Evolutionary conservation across 75 land plant genomes (phyloP), one percentile per base, ranked within the genome.

Genomic region (Picea glauca): DNA sequence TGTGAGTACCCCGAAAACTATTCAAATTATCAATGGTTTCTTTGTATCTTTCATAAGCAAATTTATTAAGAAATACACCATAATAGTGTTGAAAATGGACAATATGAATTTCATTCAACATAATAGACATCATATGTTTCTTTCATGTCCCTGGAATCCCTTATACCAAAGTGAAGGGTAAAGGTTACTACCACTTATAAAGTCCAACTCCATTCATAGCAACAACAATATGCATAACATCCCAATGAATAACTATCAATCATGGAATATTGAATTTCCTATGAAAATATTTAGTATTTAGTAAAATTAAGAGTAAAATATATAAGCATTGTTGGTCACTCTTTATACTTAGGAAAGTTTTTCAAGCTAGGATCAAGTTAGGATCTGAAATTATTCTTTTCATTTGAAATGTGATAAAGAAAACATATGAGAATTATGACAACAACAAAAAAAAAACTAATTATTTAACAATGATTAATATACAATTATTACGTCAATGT

Each of bases 61-160:
- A 90, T 80, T 97, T 97, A 88, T 97, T 94, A 13, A 97, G 91
- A 7, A 97, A 80, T 7, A 98, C 93, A 74, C 90, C 86, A 76
- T 97, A 97, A 77, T 97, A 97, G 79, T 96, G 95, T 81, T 97
- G 99, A 88, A 94, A 97, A 74, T 97, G 99, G 18, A 97, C 99
- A 76, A 97, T 90, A 80, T 97, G 99, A 62, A 97, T 97, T 35
- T 92, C 99, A 85, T 97, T 97, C 26, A 97, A 87, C 99, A 97
- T 97, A 72, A 96, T 98, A 96, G 98, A 97, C 0, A 97, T 98
- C 11, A 98, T 97, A 75, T 97, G 99, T 5, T 98, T 97, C 80
- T 97, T 97, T 63, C 99, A 98, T 35, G 99, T 97, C 80, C 99
- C 99, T 58, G 99, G 99, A 59, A 98, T 98, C 3, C 99, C 99